Evolutionary conservation across 768 basidiomycete genomes (phyloP).

Genomic region (Asterophora lycoperdoides): DNA sequence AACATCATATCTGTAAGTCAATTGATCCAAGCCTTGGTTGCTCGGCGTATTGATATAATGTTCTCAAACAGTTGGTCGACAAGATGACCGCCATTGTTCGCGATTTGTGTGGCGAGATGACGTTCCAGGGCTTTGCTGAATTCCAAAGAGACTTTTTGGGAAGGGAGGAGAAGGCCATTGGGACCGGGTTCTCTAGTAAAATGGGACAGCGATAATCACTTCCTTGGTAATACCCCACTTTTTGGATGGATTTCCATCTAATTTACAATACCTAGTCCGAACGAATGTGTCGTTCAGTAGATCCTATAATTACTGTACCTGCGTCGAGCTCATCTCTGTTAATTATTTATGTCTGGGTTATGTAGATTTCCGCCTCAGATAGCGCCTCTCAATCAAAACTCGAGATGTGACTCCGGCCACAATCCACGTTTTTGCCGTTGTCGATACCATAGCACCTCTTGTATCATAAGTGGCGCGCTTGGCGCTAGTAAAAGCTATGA

Average conservation of each 20-base stretch:
- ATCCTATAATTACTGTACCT: too few species aligned
- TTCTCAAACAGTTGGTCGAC: slow-evolving; percentile 31
- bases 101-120: slow-evolving; percentile 38
- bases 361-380: too few species aligned
- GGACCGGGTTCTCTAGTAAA: slow-evolving; percentile 18
- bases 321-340: too few species aligned
- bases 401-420: too few species aligned
- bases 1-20: slow-evolving; percentile 34
- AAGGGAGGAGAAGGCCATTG: slow-evolving; percentile 34
- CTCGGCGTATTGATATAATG: not conserved
- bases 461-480: too few species aligned
- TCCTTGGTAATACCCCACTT: not conserved
- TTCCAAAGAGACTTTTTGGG: slow-evolving; percentile 35
- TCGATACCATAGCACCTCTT: too few species aligned
- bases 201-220: slow-evolving; percentile 4
- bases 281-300: too few species aligned
- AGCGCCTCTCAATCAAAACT: too few species aligned
- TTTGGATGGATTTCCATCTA: not conserved
- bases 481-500: too few species aligned
- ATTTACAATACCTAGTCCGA: too few species aligned
- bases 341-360: too few species aligned
- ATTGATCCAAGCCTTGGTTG: not conserved
- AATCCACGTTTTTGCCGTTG: too few species aligned
- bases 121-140: slow-evolving; percentile 34
- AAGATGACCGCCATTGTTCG: slow-evolving; percentile 36